Conservation (phyloP, 805 yeast genomes). For the Wickerhamiella occidentalis region DNA sequence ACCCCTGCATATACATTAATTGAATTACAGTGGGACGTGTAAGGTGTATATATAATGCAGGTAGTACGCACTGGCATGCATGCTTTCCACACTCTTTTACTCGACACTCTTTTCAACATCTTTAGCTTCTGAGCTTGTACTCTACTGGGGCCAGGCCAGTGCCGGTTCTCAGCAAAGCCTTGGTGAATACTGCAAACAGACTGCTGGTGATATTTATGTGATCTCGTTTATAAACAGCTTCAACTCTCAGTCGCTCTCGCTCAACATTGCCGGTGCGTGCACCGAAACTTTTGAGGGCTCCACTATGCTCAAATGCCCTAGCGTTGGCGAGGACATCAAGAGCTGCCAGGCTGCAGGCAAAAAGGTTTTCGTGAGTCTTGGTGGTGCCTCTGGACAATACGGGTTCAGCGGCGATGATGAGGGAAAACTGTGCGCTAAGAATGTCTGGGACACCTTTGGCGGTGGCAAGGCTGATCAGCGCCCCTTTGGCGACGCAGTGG, state of each 20-base stretch:
- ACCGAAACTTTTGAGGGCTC: slow-evolving; percentile 28
- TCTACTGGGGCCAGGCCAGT: slow-evolving; percentile 85
- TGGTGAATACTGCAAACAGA: slow-evolving; percentile 51
- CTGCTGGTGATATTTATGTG: slow-evolving; percentile 48
- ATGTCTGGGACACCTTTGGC: slow-evolving; percentile 44
- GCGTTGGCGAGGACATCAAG: slow-evolving; percentile 49
- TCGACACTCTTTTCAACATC: slow-evolving; percentile 2
- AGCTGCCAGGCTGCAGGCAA: slow-evolving; percentile 73
- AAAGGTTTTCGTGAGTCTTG: slow-evolving; percentile 62
- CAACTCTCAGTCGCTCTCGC: slow-evolving; percentile 32
- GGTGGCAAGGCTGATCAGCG: slow-evolving; percentile 33
- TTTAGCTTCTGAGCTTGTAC: slow-evolving; percentile 49
- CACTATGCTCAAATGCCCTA: slow-evolving; percentile 35
- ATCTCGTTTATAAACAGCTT: slow-evolving; percentile 59
- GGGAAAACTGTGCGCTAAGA: slow-evolving; percentile 47
- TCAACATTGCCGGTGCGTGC: slow-evolving; percentile 50
- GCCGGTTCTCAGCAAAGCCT: slow-evolving; percentile 44
- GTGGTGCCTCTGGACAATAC: slow-evolving; percentile 54
- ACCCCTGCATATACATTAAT: slow-evolving; percentile 8
- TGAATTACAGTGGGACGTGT: not conserved
- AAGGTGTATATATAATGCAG: slow-evolving; percentile 1
- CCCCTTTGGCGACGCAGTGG: slow-evolving; percentile 59
- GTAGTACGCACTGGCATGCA: not conserved
- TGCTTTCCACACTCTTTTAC: slow-evolving; percentile 2
- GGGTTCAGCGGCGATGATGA: slow-evolving; percentile 40